A percentile compares a stretch with the other conserved stretches of the same genome.
Conservation (phyloP, 306 rosid species). For the Pachyrhizus erosus region DNA sequence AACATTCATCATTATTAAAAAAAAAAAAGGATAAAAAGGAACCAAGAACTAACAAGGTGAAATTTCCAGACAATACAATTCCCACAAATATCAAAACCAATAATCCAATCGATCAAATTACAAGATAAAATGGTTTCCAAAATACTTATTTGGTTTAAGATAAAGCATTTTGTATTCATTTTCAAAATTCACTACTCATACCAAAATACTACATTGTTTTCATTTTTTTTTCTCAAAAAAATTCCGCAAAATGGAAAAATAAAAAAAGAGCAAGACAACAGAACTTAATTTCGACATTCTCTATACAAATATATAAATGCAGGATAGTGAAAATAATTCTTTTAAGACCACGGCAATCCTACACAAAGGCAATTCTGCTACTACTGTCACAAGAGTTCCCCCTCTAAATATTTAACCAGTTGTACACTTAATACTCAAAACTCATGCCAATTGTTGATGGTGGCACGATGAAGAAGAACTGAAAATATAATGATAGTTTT, state of each 20-base stretch:
- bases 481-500: background rate
- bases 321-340: background rate
- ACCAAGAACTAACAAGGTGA: conserved; percentile 18
- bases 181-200: background rate
- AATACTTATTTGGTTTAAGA: background rate
- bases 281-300: background rate
- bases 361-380: no score
- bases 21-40: background rate
- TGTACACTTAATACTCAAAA: no score
- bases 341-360: background rate
- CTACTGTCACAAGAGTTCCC: no score
- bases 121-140: background rate
- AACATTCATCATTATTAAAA: conserved; percentile 10
- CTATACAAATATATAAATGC: background rate
- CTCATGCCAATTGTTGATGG: no score
- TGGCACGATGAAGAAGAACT: no score
- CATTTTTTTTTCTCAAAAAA: no score
- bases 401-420: no score
- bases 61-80: conserved; percentile 18
- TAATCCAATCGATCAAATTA: conserved; percentile 19
- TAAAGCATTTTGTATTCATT: background rate
- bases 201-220: background rate
- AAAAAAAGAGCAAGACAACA: background rate
- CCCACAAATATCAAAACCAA: conserved; percentile 29
- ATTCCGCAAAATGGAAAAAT: background rate